Base-by-base conservation (phyloP, 2,329 filamentous ascomycete genomes). In the Penicillium sp. region DNA sequence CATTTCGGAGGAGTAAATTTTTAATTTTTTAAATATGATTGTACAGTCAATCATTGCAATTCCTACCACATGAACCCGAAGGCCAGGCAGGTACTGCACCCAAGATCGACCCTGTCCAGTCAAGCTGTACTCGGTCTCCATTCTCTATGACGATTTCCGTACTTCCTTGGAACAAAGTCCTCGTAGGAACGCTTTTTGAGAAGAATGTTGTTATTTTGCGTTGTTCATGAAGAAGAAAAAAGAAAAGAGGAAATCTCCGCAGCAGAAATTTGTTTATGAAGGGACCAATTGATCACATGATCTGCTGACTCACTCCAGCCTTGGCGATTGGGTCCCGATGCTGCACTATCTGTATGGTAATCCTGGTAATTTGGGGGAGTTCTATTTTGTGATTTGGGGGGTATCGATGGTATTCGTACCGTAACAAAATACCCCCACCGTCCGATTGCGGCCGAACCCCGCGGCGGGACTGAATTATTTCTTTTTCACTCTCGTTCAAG, bases 31-130 rank as follows among this genome's bases (percentile, higher is more conserved):
- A 48, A 8, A 48, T 48, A 48, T 30, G 51, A 33, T 58, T 85
- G 82, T 85, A 80, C 80, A 78, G 77, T 81, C 80, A 80, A 84
- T 84, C 83, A 84, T 84, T 85, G 83, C 83, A 83, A 78, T 83
- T 82, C 79, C 82, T 80, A 73, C 80, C 81, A 84, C 73, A 60
- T 54, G 73, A 66, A 67, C 65, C 72, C 61, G 58, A 61, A 66
- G 67, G 76, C 77, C 76, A 74, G 71, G 71, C 73, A 82, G 81
- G 77, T 79, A 84, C 81, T 83, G 83, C 83, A 84, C 82, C 82
- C 82, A 84, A 84, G 82, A 84, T 81, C 81, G 75, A 81, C 78
- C 76, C 74, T 72, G 71, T 75, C 68, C 69, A 59, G 59, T 54
- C 60, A 58, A 62, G 67, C 64, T 58, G 65, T 68, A 75, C 71